phyloP scores from a whole-genome alignment of 495 filamentous ascomycete species.

The Daldinia vernicosa region DNA sequence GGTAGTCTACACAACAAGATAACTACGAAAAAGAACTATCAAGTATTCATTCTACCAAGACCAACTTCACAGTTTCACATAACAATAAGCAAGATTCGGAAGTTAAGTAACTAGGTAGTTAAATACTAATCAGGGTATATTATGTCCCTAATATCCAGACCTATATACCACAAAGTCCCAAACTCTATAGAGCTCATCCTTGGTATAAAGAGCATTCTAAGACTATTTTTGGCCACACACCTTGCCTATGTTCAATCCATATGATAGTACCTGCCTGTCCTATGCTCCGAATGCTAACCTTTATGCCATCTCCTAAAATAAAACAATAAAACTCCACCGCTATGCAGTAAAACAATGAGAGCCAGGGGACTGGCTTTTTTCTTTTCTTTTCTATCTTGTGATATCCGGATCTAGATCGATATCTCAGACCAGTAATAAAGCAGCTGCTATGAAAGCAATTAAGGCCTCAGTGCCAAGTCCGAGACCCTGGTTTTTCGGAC shows the following conservation, averaged over 20 bases:
- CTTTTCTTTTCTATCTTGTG: neutral
- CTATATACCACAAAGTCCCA: neutral
- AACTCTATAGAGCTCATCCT: neutral
- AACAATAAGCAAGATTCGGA: neutral
- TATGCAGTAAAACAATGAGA: constrained; percentile 37
- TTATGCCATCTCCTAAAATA: neutral
- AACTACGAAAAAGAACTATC: no score
- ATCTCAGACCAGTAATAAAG: constrained; percentile 40
- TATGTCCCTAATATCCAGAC: neutral
- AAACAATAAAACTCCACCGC: constrained; percentile 43
- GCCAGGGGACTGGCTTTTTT: neutral
- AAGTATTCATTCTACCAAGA: neutral
- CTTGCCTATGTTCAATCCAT: neutral
- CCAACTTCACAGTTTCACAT: neutral
- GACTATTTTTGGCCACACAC: neutral
- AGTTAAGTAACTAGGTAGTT: neutral
- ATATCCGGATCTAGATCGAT: neutral
- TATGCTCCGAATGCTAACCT: neutral
- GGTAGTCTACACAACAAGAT: no score
- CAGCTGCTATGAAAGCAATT: constrained; percentile 46
- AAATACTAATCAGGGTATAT: constrained; percentile 1
- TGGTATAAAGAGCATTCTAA: neutral
- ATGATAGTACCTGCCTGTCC: neutral
- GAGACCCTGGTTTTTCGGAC: constrained; percentile 7
- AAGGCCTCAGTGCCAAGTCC: constrained; percentile 41